Evolutionary conservation across 1,139 yeast genomes (phyloP), one percentile per base, ranked within the genome.

Genomic region (Candida sp.): DNA sequence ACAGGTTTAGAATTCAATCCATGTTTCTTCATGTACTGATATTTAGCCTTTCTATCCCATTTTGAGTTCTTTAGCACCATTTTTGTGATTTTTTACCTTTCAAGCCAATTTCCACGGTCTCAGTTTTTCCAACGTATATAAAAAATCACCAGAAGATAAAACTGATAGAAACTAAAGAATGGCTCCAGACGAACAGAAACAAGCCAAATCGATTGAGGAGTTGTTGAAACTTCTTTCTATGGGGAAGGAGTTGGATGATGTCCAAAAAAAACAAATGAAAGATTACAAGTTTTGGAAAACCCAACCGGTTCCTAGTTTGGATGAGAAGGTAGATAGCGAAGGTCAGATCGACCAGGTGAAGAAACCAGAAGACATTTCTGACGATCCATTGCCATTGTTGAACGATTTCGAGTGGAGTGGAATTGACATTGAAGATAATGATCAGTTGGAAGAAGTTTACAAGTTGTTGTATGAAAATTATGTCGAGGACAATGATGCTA

Each of bases 231-330:
- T 69, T 51, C 63, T 80, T 37, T 68, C 81, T 4, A 60, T 74
- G 67, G 87, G 86, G 12, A 81, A 74, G 43, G 73, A 73, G 49
- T 68, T 82, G 46, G 71, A 71, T 22, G 81, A 75, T 35, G 70
- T 76, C 34, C 84, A 83, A 60, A 71, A 75, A 52, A 70, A 69
- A 44, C 80, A 84, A 32, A 89, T 91, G 90, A 82, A 87, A 43
- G 96, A 90, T 57, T 89, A 91, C 71, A 89, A 88, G 67, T 93
- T 93, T 66, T 93, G 99, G 99, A 87, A 87, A 60, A 95, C 99
- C 5, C 99, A 93, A 64, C 99, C 99, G 0, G 99, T 95, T 19
- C 79, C 91, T 4, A 73, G 75, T 23, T 82, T 90, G 49, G 87
- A 86, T 58, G 93, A 84, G 56, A 61, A 70, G 43, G 73, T 87